phyloP scores from a whole-genome alignment of 176 grass and related monocot genomes.

The Paspalum vaginatum region DNA sequence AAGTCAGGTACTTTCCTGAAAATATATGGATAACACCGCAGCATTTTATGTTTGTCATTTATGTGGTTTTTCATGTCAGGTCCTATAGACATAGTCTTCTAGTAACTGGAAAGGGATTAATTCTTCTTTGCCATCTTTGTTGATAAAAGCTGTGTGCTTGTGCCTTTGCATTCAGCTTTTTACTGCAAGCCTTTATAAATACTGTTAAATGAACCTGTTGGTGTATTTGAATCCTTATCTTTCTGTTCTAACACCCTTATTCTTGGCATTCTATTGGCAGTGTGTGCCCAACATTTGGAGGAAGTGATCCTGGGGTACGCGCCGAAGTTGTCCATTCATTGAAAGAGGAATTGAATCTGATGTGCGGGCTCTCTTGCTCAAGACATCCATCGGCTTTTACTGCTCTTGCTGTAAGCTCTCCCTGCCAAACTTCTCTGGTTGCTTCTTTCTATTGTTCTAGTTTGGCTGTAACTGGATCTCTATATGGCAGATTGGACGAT shows the following conservation, averaged over 20 bases:
- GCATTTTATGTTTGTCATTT: slow-evolving; percentile 25
- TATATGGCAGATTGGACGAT: slow-evolving; percentile 77
- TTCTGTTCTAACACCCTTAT: slow-evolving; percentile 16
- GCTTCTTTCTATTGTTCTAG: slow-evolving; percentile 2
- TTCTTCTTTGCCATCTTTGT: not conserved
- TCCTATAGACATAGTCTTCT: not conserved
- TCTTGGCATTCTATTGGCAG: slow-evolving; percentile 39
- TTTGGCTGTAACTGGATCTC: slow-evolving; percentile 24
- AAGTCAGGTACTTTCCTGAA: slow-evolving; percentile 78
- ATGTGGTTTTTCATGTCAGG: not conserved
- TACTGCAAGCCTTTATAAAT: not conserved
- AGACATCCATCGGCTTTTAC: slow-evolving; percentile 71
- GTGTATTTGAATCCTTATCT: not conserved
- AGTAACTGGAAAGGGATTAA: not conserved
- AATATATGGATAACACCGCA: slow-evolving; percentile 9
- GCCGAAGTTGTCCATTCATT: slow-evolving; percentile 81
- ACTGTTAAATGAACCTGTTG: not conserved
- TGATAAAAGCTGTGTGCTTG: not conserved
- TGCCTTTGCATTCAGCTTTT: not conserved
- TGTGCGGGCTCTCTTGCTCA: slow-evolving; percentile 76
- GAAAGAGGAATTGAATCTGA: slow-evolving; percentile 80
- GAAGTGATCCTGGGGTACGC: slow-evolving; percentile 79
- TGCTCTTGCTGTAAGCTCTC: slow-evolving; percentile 78
- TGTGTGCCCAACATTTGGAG: slow-evolving; percentile 82
- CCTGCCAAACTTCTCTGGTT: not conserved